Percentiles rank a stretch among this genome's conserved stretches.
Evolutionary conservation across 768 basidiomycete genomes (phyloP).

Genomic region (Termitomyces sp.): DNA sequence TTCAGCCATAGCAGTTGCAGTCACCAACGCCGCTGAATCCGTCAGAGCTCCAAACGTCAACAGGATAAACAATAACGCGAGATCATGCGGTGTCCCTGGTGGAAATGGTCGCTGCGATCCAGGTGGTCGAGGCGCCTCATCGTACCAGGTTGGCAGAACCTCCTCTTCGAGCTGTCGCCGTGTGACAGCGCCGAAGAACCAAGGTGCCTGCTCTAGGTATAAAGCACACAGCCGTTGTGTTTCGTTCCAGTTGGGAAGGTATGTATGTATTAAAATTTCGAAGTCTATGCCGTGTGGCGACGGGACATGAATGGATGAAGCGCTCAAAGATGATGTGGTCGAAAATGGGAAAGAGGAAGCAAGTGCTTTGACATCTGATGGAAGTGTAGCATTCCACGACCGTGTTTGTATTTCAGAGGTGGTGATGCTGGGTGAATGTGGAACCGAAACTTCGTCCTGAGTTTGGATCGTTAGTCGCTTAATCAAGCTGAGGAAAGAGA

Average conservation of each 20-base stretch:
- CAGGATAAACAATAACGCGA: conserved; percentile 57
- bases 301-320: conserved; percentile 21
- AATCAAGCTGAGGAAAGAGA: background rate
- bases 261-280: conserved; percentile 37
- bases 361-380: conserved; percentile 22
- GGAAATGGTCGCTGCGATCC: background rate
- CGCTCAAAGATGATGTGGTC: background rate
- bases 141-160: conserved; percentile 60
- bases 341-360: conserved; percentile 42
- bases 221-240: conserved; percentile 56
- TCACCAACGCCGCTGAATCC: conserved; percentile 45
- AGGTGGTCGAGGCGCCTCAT: conserved; percentile 34
- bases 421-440: background rate
- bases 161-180: conserved; percentile 59
- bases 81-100: conserved; percentile 40
- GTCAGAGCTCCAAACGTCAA: conserved; percentile 60
- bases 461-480: background rate
- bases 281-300: conserved; percentile 31
- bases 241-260: conserved; percentile 57
- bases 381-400: conserved; percentile 9
- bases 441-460: conserved; percentile 30
- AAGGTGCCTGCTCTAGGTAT: conserved; percentile 73
- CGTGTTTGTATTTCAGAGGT: background rate
- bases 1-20: conserved; percentile 46
- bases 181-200: conserved; percentile 75